Base-by-base conservation (phyloP, 2,329 filamentous ascomycete genomes). In the Botrytis paeoniae region DNA sequence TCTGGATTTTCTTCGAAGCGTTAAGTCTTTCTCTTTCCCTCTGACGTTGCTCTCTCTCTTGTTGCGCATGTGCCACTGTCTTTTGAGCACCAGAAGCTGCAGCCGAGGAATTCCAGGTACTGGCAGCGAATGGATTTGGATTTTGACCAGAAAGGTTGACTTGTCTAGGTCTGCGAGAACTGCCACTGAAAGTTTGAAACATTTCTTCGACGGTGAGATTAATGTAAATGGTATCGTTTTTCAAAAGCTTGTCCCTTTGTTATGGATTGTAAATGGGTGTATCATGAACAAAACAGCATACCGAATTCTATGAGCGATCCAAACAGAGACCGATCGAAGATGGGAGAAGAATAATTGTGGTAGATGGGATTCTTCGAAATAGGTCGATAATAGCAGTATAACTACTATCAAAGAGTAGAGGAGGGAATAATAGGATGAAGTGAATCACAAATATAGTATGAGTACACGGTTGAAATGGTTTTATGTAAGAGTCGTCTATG, bases 161-260 rank as follows among this genome's bases (percentile, higher is more conserved):
- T 82, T 98, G 95, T 77, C 96, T 91, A 75, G 92, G 91, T 77
- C 93, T 92, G 80, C 93, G 91, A 78, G 94, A 93, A 83, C 85
- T 93, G 78, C 96, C 96, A 37, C 93, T 96, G 84, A 99, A 99
- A 71, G 92, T 94, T 75, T 92, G 91, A 84, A 96, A 97, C 95
- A 98, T 98, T 78, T 80, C 81, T 80, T 71, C 73, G 43, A 70
- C 69, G 75, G 43, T 32, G 20, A 32, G 6, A 39, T 39, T 12
- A 43, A 62, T 25, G 57, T 57, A 48, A 59, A 45, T n/a, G 62
- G 45, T 45, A 51, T 64, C 9, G 22, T n/a, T 37, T 25, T 29
- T 69, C 43, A 32, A 54, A 29, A 22, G 22, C 35, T 45, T 29
- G 8, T 37, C 32, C n/a, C 51, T 63, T 71, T 71, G 59, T 75